Percentiles rank a stretch among this genome's conserved stretches.
These are phyloP conservation scores for Thalassiosira livingstoniorum DNA, from an alignment of 352 stramenopile genomes.

Conservation along the genomic window DNA sequence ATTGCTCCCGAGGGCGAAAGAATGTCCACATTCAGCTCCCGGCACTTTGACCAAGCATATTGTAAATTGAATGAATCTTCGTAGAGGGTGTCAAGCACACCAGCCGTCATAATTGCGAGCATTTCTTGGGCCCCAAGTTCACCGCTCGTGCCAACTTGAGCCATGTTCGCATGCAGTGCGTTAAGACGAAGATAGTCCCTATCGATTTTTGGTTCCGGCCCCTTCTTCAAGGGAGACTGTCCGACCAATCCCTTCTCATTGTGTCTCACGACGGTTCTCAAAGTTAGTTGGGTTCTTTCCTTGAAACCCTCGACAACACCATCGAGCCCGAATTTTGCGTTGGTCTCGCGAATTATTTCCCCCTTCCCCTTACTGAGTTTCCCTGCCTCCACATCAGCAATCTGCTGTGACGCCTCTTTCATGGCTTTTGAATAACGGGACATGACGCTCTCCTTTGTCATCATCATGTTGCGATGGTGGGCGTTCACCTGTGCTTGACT, in stretches of 20 bases:
- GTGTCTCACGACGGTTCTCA: background rate
- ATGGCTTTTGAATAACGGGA: no score
- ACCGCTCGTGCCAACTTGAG: background rate
- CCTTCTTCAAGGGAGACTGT: background rate
- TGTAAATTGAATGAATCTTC: conserved; percentile 7
- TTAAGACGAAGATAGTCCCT: background rate
- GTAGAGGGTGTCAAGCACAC: background rate
- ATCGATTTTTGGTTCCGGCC: background rate
- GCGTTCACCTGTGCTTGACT: no score
- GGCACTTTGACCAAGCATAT: background rate
- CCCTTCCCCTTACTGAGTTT: background rate
- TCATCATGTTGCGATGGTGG: no score
- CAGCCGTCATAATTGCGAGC: background rate
- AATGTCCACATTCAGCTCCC: background rate
- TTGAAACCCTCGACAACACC: no score
- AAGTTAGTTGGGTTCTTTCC: no score
- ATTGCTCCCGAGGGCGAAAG: background rate
- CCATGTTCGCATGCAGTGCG: background rate
- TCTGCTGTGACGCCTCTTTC: no score
- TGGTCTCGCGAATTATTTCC: background rate
- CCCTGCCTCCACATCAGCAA: no score
- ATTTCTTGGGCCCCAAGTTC: background rate
- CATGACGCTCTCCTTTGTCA: no score
- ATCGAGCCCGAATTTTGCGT: background rate
- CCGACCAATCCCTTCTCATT: background rate